phyloP scores from a whole-genome alignment of 805 yeast genomes.

The Grigorovia transvaalensis region DNA sequence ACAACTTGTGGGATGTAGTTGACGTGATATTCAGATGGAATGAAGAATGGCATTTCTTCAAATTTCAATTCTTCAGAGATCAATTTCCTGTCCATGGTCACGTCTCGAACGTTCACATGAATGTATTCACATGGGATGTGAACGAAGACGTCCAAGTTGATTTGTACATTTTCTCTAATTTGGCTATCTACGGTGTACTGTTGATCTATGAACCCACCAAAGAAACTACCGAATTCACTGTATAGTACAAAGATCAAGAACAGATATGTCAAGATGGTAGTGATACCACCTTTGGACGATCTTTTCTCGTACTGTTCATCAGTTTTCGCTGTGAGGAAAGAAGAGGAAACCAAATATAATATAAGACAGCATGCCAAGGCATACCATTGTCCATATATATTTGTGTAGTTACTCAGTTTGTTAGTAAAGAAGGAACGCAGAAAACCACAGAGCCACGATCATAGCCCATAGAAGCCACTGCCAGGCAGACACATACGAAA shows the following conservation, averaged over 20 bases:
- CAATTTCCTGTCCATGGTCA: conserved; percentile 63
- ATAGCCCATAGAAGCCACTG: too few species aligned
- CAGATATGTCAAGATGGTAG: conserved; percentile 55
- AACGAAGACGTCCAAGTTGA: conserved; percentile 73
- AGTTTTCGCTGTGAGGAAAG: conserved; percentile 37
- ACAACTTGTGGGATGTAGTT: conserved; percentile 37
- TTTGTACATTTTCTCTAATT: conserved; percentile 45
- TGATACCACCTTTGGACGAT: conserved; percentile 66
- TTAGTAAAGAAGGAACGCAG: background rate
- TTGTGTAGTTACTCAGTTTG: background rate
- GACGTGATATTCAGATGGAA: conserved; percentile 41
- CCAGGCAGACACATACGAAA: conserved; percentile 39
- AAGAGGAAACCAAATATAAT: background rate
- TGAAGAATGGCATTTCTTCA: conserved; percentile 50
- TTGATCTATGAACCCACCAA: conserved; percentile 74
- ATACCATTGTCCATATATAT: too few species aligned
- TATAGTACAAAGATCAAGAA: conserved; percentile 60
- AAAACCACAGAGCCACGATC: too few species aligned
- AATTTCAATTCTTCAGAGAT: conserved; percentile 68
- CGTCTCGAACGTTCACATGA: conserved; percentile 67
- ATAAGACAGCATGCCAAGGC: background rate
- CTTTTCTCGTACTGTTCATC: conserved; percentile 60
- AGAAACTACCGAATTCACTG: conserved; percentile 74
- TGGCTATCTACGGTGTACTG: conserved; percentile 64
- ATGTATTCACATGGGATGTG: conserved; percentile 75